A percentile compares a stretch with the other conserved stretches of the same genome.
Evolutionary conservation across 1,284 basidiomycete species (phyloP).

Genomic region (Sanghuangporus sanghuang): DNA sequence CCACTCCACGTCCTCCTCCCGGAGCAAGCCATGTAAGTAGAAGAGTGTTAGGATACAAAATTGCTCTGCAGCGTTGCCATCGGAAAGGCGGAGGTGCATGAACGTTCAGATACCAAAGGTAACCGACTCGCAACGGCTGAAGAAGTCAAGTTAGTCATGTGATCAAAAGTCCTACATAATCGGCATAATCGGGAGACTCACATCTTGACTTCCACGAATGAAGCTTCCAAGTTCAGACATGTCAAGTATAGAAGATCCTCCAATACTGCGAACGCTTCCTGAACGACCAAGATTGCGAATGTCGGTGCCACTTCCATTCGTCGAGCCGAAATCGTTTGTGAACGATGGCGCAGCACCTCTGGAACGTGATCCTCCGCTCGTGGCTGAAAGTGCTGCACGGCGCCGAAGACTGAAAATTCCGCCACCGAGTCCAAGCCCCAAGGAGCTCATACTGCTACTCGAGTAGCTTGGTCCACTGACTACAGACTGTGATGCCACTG

Average conservation of each 20-base stretch:
- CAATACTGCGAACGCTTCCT: slow-evolving; percentile 23
- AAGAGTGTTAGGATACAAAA: slow-evolving; percentile 76
- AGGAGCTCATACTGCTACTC: slow-evolving; percentile 27
- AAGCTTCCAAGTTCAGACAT: slow-evolving; percentile 42
- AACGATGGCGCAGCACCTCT: slow-evolving; percentile 15
- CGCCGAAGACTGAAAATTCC: slow-evolving; percentile 62
- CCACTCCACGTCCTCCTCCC: slow-evolving; percentile 71
- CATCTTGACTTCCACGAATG: slow-evolving; percentile 39
- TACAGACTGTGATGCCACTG: slow-evolving; percentile 26
- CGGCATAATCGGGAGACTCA: slow-evolving; percentile 31
- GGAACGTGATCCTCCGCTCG: background rate
- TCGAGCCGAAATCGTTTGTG: slow-evolving; percentile 11
- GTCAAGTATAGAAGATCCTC: slow-evolving; percentile 37
- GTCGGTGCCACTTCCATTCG: background rate
- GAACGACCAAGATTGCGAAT: slow-evolving; percentile 11
- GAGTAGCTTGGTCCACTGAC: slow-evolving; percentile 27
- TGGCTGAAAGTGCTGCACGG: slow-evolving; percentile 38
- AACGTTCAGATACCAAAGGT: slow-evolving; percentile 86
- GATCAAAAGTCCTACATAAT: slow-evolving; percentile 17
- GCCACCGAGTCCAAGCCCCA: slow-evolving; percentile 32
- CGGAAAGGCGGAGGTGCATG: slow-evolving; percentile 71
- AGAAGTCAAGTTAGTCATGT: slow-evolving; percentile 18
- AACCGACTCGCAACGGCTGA: slow-evolving; percentile 77
- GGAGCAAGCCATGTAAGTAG: slow-evolving; percentile 79
- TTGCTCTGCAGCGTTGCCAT: slow-evolving; percentile 82